phyloP scores from a whole-genome alignment of 2,329 filamentous ascomycete species.

The Trichophyton schoenleinii region DNA sequence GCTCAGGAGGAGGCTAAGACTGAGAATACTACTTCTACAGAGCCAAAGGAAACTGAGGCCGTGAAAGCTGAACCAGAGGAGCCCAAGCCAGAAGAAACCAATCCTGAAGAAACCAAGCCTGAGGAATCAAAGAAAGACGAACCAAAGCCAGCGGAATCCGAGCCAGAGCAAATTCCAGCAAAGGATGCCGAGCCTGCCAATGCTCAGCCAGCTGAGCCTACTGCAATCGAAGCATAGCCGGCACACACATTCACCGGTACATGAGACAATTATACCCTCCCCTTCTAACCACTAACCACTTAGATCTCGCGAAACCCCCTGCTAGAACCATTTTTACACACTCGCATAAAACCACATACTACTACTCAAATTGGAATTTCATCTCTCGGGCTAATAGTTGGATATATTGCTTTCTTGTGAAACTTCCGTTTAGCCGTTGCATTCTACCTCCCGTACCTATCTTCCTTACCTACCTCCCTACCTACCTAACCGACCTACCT shows the following conservation, averaged over 20 bases:
- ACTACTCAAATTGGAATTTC: conserved; percentile 1
- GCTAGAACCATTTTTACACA: neutral
- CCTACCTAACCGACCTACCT: neutral
- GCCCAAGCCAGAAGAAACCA: neutral
- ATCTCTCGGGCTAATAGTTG: conserved; percentile 3
- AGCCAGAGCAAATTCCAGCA: neutral
- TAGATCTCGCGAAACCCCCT: neutral
- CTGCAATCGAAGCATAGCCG: neutral
- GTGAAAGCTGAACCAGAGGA: neutral
- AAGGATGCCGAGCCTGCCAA: neutral
- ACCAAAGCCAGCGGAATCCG: neutral
- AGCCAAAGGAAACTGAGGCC: neutral
- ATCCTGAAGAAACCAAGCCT: neutral
- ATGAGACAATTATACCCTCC: neutral
- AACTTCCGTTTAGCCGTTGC: neutral
- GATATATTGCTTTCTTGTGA: conserved; percentile 2
- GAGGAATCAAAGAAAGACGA: neutral
- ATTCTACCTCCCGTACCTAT: neutral
- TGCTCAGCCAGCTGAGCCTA: neutral
- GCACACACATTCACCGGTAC: neutral
- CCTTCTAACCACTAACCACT: neutral
- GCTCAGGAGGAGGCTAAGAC: neutral
- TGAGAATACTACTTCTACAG: neutral
- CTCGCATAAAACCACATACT: neutral
- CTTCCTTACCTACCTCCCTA: neutral